Evolutionary conservation across 106 monocot species (phyloP), one percentile per base, ranked within the genome.

Genomic region (Chionographis japonica): DNA sequence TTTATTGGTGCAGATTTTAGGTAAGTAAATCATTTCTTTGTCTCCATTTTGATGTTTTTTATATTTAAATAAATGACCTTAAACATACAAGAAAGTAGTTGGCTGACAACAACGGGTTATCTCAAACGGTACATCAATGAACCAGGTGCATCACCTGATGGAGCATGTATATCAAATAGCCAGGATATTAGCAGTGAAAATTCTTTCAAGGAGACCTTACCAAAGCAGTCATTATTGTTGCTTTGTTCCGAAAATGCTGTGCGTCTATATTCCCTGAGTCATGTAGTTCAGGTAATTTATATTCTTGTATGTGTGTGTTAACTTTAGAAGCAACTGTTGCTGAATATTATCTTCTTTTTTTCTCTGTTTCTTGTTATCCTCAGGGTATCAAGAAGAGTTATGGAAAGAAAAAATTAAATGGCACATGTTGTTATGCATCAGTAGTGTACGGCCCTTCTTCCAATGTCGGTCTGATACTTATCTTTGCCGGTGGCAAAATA

Each of bases 191-290:
- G 16, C 46, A 76, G 67, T 50, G 76, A 73, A 43, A 61, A 52
- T 16, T 12, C 43, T 62, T 65, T 61, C 12, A 60, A 66, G 38
- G 75, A 76, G 14, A 60, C 46, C 37, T 20, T 43, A 54, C 60
- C 70, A 15, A 87, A 86, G 27, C 67, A 84, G 46, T 55, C 83
- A 58, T 40, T 86, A 10, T 53, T 90, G 52, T 43, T 90, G 16
- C 70, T 90, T 78, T 90, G 90, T 71, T 84, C 81, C 61, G 90
- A 90, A 76, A 90, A 84, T 40, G 73, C 83, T 54, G 73, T 86
- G 16, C 86, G 90, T 10, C 13, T 86, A 52, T 86, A 81, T 73
- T 86, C 77, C 20, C 65, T 84, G 52, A 77, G 74, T 46, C 83
- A 86, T 68, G 90, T 76, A 56, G 65, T 84, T 51, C 83, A 90